Conservation (phyloP, 805 yeast genomes). For the Pichia manshurica region DNA sequence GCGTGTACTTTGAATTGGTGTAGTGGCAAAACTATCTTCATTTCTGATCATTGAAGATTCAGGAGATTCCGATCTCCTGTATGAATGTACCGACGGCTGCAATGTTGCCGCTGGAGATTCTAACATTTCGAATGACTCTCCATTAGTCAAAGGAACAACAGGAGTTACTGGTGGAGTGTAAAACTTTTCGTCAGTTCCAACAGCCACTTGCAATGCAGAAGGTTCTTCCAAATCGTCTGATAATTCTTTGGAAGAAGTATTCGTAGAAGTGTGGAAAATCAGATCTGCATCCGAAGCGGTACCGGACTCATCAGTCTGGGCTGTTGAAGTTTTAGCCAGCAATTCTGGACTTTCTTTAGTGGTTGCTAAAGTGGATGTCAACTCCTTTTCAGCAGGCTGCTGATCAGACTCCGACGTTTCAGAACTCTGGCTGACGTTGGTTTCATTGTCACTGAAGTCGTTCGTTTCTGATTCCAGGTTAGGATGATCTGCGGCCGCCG, state of each 20-base stretch:
- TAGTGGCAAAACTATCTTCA: not conserved
- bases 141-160: not conserved
- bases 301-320: not conserved
- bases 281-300: constrained; percentile 3
- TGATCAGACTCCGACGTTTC: constrained; percentile 12
- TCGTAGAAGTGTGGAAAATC: not conserved
- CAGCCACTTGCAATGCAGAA: not conserved
- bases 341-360: not conserved
- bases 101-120: not conserved
- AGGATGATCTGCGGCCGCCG: not conserved
- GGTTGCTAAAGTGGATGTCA: not conserved
- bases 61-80: constrained; percentile 6
- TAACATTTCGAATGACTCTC: not conserved
- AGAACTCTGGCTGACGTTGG: not conserved
- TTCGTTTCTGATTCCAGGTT: too few species aligned
- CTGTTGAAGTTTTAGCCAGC: not conserved
- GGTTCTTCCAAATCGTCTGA: not conserved
- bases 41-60: constrained; percentile 5
- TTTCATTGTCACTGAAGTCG: not conserved
- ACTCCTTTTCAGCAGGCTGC: not conserved
- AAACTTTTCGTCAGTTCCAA: not conserved
- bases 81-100: not conserved
- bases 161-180: constrained; percentile 10
- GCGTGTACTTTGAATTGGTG: not conserved
- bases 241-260: not conserved